Percentiles rank a stretch among this genome's conserved stretches.
phyloP scores from a whole-genome alignment of 352 stramenopile species.

The Thalassiosira mediterranea region DNA sequence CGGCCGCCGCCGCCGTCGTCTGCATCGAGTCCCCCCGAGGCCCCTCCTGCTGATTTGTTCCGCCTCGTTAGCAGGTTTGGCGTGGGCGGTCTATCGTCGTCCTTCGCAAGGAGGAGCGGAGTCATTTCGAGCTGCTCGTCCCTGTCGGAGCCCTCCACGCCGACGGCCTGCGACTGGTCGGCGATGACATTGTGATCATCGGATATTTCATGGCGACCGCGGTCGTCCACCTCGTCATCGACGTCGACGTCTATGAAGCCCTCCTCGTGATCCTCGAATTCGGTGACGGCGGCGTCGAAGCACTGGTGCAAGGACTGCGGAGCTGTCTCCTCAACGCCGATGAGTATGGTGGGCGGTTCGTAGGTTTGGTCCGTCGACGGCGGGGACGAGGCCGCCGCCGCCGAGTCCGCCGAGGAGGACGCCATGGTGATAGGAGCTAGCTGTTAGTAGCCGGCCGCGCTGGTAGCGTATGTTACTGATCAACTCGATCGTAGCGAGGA shows the following conservation, averaged over 20 bases:
- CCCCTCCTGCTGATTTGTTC: slow-evolving; percentile 17
- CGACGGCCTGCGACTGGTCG: not conserved
- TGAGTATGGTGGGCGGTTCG: slow-evolving; percentile 10
- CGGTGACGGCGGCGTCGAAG: not conserved
- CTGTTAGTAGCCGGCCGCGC: not conserved
- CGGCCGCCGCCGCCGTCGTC: slow-evolving; percentile 5
- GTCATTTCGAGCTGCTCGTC: not conserved
- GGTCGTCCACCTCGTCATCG: not conserved
- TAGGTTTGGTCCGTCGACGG: no score
- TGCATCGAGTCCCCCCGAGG: not conserved
- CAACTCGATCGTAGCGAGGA: not conserved
- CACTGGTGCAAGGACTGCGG: not conserved
- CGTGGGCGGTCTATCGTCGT: no score
- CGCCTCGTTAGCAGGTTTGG: not conserved
- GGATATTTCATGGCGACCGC: not conserved
- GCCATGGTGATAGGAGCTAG: not conserved
- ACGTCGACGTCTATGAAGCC: slow-evolving; percentile 34
- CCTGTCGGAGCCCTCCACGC: not conserved
- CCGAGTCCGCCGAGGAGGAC: not conserved
- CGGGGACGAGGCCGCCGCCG: no score
- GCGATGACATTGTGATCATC: not conserved
- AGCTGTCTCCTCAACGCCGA: slow-evolving; percentile 13
- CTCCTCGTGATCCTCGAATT: slow-evolving; percentile 27
- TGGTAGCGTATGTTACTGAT: not conserved
- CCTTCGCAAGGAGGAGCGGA: not conserved